Percentiles rank a stretch among this genome's conserved stretches.
These are phyloP conservation scores for Starmerella bombicola DNA, from an alignment of 805 yeast species.

Conservation along the genomic window DNA sequence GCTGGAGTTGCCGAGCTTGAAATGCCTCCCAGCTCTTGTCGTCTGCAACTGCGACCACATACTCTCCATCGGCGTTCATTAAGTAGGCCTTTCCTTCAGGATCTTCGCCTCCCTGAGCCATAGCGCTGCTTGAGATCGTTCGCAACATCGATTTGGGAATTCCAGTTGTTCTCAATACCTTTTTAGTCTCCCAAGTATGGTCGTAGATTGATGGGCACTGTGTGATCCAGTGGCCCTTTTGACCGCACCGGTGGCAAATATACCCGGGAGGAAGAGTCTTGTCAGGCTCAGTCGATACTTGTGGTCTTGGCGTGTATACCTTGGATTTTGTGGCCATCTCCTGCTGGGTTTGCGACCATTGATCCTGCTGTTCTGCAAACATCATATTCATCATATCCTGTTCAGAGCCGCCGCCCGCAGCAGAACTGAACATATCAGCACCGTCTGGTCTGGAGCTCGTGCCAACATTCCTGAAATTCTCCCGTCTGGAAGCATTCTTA, in stretches of 20 bases:
- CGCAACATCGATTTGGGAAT: slow-evolving; percentile 87
- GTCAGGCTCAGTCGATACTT: slow-evolving; percentile 40
- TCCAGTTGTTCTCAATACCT: slow-evolving; percentile 90
- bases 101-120: slow-evolving; percentile 42
- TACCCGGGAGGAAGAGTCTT: slow-evolving; percentile 79
- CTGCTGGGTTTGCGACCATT: slow-evolving; percentile 91
- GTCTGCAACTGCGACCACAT: slow-evolving; percentile 93
- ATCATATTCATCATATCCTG: slow-evolving; percentile 68
- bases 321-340: slow-evolving; percentile 78
- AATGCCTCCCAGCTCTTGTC: slow-evolving; percentile 77
- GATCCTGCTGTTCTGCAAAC: slow-evolving; percentile 87
- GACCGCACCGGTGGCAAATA: slow-evolving; percentile 92
- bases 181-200: slow-evolving; percentile 85
- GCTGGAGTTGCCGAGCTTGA: slow-evolving; percentile 50
- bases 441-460: slow-evolving; percentile 8
- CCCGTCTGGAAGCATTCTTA: slow-evolving; percentile 29
- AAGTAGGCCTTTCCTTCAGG: slow-evolving; percentile 52
- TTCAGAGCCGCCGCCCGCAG: slow-evolving; percentile 8
- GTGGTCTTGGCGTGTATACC: slow-evolving; percentile 33
- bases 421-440: not conserved
- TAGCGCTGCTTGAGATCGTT: slow-evolving; percentile 38
- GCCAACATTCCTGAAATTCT: slow-evolving; percentile 24
- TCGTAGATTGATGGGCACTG: slow-evolving; percentile 91
- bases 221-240: slow-evolving; percentile 88
- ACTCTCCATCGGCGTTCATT: slow-evolving; percentile 90